A percentile compares a stretch with the other conserved stretches of the same genome.
Evolutionary conservation across 148 eudicot genomes (phyloP).

Genomic region (Pouteria glomerata): DNA sequence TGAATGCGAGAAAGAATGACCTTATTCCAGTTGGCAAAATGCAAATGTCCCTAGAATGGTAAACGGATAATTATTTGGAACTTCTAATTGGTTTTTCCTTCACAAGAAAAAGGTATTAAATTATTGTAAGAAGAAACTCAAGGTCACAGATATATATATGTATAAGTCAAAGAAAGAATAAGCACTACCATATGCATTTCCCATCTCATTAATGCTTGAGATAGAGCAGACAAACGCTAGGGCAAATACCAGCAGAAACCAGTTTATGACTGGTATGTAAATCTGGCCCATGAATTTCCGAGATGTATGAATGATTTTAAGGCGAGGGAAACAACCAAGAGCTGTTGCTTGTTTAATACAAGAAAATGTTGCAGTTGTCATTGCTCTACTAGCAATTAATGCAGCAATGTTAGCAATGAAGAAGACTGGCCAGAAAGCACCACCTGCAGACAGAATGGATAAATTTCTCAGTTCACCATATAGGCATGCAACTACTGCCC

Average conservation of each 20-base stretch:
- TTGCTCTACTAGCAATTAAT: constrained; percentile 89
- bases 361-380: constrained; percentile 96
- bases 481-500: background rate
- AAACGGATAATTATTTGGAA: background rate
- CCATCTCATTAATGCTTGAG: constrained; percentile 79
- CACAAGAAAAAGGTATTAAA: background rate
- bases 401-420: constrained; percentile 92
- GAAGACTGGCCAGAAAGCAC: constrained; percentile 85
- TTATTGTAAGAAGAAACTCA: background rate
- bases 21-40: background rate
- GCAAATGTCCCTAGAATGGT: background rate
- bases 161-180: constrained; percentile 1
- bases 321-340: constrained; percentile 98
- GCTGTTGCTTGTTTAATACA: constrained; percentile 94
- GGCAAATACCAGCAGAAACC: constrained; percentile 82
- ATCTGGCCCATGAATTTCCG: constrained; percentile 98
- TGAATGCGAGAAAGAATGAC: background rate
- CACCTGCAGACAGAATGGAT: constrained; percentile 49
- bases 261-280: constrained; percentile 93
- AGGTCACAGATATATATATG: background rate
- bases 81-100: background rate
- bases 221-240: constrained; percentile 74
- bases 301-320: constrained; percentile 92
- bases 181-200: constrained; percentile 91
- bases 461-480: background rate